Conservation (phyloP, 768 basidiomycete species). For the Leucosporidium creatinivorum region DNA sequence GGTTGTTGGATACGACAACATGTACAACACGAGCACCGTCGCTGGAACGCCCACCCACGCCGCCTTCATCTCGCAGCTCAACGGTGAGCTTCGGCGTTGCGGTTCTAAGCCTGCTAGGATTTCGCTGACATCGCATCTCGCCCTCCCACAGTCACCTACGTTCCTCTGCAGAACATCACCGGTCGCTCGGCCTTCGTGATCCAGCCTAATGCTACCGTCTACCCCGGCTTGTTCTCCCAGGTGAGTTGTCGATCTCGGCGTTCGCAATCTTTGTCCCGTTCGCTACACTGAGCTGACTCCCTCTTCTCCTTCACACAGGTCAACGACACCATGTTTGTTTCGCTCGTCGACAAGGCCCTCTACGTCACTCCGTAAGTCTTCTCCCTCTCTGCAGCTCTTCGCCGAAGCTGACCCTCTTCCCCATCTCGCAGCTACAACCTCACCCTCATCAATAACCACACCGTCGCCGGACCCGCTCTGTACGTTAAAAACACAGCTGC, state of each 20-base stretch:
- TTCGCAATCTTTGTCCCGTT: too few relatives aligned
- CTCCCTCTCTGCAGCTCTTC: conserved; percentile 51
- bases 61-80: conserved; percentile 57
- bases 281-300: too few relatives aligned
- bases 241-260: too few relatives aligned
- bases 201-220: conserved; percentile 52
- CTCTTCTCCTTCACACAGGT: conserved; percentile 41
- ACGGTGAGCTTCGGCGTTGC: conserved; percentile 35
- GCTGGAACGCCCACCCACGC: conserved; percentile 49
- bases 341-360: conserved; percentile 49
- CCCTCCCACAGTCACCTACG: conserved; percentile 47
- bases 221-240: conserved; percentile 33
- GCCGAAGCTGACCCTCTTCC: too few relatives aligned
- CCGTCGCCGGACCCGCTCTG: conserved; percentile 2
- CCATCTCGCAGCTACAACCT: not conserved
- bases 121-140: too few relatives aligned
- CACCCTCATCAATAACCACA: not conserved
- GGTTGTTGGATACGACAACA: conserved; percentile 49
- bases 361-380: conserved; percentile 48
- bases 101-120: too few relatives aligned
- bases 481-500: not conserved
- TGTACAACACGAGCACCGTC: conserved; percentile 51
- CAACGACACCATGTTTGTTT: conserved; percentile 56
- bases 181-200: conserved; percentile 46
- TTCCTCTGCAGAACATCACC: conserved; percentile 46